These are phyloP conservation scores for Sporothrix phasma DNA, from an alignment of 2,329 filamentous ascomycete species.

Conservation along the genomic window DNA sequence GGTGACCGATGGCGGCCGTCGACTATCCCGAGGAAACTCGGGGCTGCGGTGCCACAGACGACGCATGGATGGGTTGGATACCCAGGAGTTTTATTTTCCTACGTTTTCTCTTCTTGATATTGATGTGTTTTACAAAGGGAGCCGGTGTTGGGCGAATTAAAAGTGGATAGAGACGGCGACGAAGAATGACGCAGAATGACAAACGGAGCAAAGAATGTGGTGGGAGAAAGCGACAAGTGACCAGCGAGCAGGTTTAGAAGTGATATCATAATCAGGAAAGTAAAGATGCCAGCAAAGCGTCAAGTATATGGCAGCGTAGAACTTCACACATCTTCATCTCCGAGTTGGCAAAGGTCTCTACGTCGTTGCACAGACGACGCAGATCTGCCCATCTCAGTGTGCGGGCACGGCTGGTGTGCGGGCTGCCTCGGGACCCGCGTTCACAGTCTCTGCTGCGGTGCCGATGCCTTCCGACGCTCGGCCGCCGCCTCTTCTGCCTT, in stretches of 20 bases:
- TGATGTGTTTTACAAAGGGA: not conserved
- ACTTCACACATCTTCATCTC: not conserved
- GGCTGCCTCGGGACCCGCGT: constrained; percentile 13
- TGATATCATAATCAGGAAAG: not conserved
- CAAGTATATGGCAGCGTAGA: not conserved
- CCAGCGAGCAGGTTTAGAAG: not conserved
- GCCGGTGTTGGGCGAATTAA: not conserved
- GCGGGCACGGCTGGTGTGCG: constrained; percentile 28
- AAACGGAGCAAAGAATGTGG: not conserved
- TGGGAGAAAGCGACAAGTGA: too few relatives aligned
- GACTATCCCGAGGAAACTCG: not conserved
- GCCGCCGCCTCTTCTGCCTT: constrained; percentile 16
- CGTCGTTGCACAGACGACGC: too few relatives aligned
- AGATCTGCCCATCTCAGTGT: constrained; percentile 23
- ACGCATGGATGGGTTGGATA: constrained; percentile 9
- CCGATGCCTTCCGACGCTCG: constrained; percentile 5
- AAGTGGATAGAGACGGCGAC: not conserved
- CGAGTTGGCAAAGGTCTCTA: not conserved
- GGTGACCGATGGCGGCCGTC: too few relatives aligned
- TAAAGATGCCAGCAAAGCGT: not conserved
- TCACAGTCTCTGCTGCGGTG: constrained; percentile 17
- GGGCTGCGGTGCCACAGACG: not conserved
- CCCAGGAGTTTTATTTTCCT: constrained; percentile 7
- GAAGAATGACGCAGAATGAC: not conserved
- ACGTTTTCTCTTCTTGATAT: not conserved